Evolutionary conservation across 2,329 filamentous ascomycete genomes (phyloP), one percentile per base, ranked within the genome.

Genomic region (Cladophialophora carrionii): DNA sequence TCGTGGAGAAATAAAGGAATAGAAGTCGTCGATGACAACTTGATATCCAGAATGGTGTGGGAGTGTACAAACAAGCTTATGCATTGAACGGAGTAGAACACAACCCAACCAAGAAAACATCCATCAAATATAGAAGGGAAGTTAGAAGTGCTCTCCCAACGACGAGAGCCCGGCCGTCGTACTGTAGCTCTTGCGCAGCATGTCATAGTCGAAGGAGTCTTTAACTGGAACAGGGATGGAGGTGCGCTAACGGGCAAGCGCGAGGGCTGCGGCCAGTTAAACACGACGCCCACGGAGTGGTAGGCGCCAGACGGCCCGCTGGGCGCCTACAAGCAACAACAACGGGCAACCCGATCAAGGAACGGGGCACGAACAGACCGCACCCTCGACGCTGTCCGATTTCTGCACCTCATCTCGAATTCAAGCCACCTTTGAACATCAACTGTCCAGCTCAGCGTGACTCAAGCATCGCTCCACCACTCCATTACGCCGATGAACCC

Each of bases 281-380:
- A 41, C 29, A 20, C 31, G 5, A 31, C 8, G 48, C 48, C 57
- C 31, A 1, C n/a, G 31, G 17, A 20, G 14, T 32, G 52, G 52
- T 34, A 32, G 26, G 29, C 52, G 52, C 52, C 52, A 20, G 31
- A n/a, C 31, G 48, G 46, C 48, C 37, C 31, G 57, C 32, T 34
- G 37, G 48, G 57, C 57, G 57, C 57, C 49, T 53, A 22, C 43
- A 60, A 60, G 57, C 57, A 49, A 53, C 31, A 53, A 34, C 26
- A 53, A 60, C 20, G 48, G 57, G 24, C 31, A 51, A 41, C 41
- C 34, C 46, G n/a, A 60, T 53, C 34, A 29, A 29, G 52, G 29
- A 54, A 54, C 29, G 24, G 52, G 52, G 24, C 34, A 31, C 29
- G 43, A 29, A 17, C 48, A 53, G n/a, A 12, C 26, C 57, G 17